Conservation (phyloP, 441 rosid species). For the Arabidopsis hybrid region DNA sequence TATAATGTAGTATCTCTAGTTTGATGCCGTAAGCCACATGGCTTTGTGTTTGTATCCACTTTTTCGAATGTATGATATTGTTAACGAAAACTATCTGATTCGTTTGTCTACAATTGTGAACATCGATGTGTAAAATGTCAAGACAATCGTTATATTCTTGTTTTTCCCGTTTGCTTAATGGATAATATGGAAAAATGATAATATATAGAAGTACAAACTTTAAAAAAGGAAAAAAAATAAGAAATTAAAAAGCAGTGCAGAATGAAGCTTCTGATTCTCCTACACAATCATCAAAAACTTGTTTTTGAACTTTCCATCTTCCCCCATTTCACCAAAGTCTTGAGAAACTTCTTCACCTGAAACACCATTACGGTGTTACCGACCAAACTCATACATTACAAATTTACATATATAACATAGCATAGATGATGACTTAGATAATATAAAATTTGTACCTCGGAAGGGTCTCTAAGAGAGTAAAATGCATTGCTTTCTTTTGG, state of each 20-base stretch:
- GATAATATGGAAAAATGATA: constrained; percentile 40
- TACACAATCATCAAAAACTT: constrained; percentile 22
- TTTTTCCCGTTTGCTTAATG: neutral
- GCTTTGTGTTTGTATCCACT: too few relatives aligned
- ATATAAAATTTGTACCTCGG: constrained; percentile 52
- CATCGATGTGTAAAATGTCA: too few relatives aligned
- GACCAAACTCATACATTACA: constrained; percentile 16
- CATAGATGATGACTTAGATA: neutral
- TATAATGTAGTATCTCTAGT: too few relatives aligned
- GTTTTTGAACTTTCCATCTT: constrained; percentile 39
- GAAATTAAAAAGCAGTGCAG: constrained; percentile 4
- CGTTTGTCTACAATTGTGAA: too few relatives aligned
- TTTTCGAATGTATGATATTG: too few relatives aligned
- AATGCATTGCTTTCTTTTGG: constrained; percentile 85
- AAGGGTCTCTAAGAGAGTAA: constrained; percentile 80
- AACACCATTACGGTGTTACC: constrained; percentile 3
- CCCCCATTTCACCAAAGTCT: constrained; percentile 73
- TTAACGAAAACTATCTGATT: too few relatives aligned
- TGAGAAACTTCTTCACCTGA: constrained; percentile 80
- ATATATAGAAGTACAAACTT: constrained; percentile 5
- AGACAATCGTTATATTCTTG: too few relatives aligned
- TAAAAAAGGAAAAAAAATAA: neutral
- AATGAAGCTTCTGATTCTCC: constrained; percentile 29
- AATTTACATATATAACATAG: neutral
- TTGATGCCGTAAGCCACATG: too few relatives aligned